phyloP scores from a whole-genome alignment of 805 yeast genomes.

The Saccharomycopsis sp. region DNA sequence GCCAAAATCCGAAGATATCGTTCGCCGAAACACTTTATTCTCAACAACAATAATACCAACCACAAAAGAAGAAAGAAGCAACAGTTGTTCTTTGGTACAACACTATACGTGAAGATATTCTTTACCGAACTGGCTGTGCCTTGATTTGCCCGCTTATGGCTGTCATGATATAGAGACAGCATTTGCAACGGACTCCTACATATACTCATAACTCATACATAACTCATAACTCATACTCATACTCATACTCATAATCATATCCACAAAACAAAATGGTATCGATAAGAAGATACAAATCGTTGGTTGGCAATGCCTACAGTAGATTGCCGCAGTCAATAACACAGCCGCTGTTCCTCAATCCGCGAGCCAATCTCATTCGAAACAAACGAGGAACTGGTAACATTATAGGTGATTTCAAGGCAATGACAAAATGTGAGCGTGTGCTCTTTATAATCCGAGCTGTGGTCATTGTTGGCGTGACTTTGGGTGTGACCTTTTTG shows the following conservation, averaged over 20 bases:
- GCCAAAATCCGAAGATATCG: neutral
- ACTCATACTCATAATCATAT: neutral
- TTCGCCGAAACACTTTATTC: neutral
- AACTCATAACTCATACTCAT: no score
- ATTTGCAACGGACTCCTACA: neutral
- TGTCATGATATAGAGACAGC: neutral
- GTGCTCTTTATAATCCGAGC: neutral
- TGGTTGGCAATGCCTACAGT: neutral
- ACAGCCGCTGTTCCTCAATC: neutral
- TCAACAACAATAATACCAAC: neutral
- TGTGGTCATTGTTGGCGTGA: neutral
- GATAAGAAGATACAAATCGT: neutral
- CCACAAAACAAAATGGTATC: neutral
- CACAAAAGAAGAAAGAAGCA: neutral
- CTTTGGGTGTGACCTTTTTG: neutral
- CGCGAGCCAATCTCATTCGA: neutral
- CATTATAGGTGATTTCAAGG: neutral
- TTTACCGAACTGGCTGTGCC: no score
- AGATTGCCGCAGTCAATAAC: neutral
- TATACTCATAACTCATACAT: no score
- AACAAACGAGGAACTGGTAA: neutral
- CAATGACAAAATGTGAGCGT: neutral
- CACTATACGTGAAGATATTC: no score
- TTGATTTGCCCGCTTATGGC: neutral
- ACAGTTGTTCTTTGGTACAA: neutral